Evolutionary conservation across 1,284 basidiomycete genomes (phyloP).

Genomic region (Mycocalia duriaeana): DNA sequence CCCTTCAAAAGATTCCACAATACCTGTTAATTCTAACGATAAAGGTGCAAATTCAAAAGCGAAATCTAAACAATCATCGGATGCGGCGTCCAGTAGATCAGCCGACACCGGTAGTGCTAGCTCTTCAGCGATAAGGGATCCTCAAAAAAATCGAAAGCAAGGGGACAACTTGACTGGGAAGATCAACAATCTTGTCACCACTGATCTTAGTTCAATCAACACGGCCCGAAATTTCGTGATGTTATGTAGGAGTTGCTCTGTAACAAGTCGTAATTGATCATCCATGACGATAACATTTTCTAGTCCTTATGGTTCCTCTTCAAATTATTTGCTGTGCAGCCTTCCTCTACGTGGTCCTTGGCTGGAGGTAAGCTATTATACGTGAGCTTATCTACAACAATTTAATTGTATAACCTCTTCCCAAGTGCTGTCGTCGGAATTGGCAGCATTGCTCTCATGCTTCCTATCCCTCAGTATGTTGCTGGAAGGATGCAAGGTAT

Average conservation of each 20-base stretch:
- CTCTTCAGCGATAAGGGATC: background rate
- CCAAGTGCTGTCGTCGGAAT: slow-evolving; percentile 43
- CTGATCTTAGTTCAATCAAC: slow-evolving; percentile 43
- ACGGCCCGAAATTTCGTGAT: slow-evolving; percentile 39
- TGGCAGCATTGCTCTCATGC: slow-evolving; percentile 40
- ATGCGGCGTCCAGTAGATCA: background rate
- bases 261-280: background rate
- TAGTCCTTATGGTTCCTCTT: slow-evolving; percentile 25
- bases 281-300: background rate
- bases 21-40: background rate
- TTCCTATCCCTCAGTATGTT: slow-evolving; percentile 49
- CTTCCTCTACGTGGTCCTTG: slow-evolving; percentile 47
- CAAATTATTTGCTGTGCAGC: slow-evolving; percentile 37
- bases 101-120: background rate
- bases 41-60: background rate
- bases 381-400: no score
- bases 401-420: no score
- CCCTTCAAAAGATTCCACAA: background rate
- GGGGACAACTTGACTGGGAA: slow-evolving; percentile 44
- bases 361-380: slow-evolving; percentile 21
- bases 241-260: slow-evolving; percentile 16
- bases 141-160: slow-evolving; percentile 8
- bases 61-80: background rate
- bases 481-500: slow-evolving; percentile 31
- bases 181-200: slow-evolving; percentile 55